These are phyloP conservation scores for Paecilomyces formosus DNA, from an alignment of 2,329 filamentous ascomycete species.

Conservation along the genomic window DNA sequence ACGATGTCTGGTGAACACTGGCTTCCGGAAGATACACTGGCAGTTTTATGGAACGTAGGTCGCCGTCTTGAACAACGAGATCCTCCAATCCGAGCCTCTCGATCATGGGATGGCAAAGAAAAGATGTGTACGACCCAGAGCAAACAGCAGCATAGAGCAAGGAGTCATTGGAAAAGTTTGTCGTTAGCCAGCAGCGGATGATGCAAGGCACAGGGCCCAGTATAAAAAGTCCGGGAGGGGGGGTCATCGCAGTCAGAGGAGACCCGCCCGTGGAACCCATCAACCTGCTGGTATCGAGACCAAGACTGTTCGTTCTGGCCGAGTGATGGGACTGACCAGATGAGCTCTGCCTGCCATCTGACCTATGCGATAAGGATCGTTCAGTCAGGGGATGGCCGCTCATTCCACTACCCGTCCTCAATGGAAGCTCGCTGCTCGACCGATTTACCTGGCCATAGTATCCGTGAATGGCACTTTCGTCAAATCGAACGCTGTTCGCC, in stretches of 20 bases:
- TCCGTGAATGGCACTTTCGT: constrained; percentile 87
- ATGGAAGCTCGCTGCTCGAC: constrained; percentile 74
- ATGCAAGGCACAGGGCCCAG: constrained; percentile 88
- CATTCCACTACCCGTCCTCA: constrained; percentile 71
- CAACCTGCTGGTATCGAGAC: constrained; percentile 64
- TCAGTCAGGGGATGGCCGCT: constrained; percentile 78
- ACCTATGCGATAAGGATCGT: constrained; percentile 86
- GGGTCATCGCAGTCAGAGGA: constrained; percentile 51
- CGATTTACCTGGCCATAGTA: constrained; percentile 80
- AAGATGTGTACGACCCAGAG: constrained; percentile 82
- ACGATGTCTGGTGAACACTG: constrained; percentile 64
- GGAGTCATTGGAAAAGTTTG: constrained; percentile 80
- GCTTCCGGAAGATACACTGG: constrained; percentile 88
- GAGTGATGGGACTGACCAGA: constrained; percentile 75
- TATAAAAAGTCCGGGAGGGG: constrained; percentile 77
- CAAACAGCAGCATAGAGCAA: constrained; percentile 88
- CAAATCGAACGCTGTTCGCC: constrained; percentile 95
- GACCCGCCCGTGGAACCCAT: constrained; percentile 59
- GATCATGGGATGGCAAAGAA: constrained; percentile 68
- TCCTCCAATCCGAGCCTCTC: constrained; percentile 64
- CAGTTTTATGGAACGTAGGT: constrained; percentile 62
- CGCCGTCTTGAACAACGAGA: constrained; percentile 60
- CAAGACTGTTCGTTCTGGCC: constrained; percentile 77
- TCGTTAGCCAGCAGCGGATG: constrained; percentile 89
- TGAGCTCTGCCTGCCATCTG: constrained; percentile 89